These are phyloP conservation scores for Naganishia antarctica DNA, from an alignment of 768 basidiomycete species.

Conservation along the genomic window DNA sequence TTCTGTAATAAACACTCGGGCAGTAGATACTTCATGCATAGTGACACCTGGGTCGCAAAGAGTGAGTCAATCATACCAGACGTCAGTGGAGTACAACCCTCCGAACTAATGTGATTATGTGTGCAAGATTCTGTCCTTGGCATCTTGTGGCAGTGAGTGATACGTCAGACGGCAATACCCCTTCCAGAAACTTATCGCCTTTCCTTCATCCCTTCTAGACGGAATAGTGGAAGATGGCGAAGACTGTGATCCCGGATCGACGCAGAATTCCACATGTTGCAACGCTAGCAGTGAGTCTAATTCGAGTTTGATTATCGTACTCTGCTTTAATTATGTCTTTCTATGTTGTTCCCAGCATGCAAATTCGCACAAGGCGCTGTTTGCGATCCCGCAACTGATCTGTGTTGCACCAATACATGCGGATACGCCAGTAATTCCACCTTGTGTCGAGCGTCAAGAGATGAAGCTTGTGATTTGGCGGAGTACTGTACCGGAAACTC, in stretches of 20 bases:
- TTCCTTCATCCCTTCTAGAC: conserved; percentile 35
- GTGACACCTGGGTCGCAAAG: conserved; percentile 56
- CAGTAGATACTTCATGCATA: conserved; percentile 64
- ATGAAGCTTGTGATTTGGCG: conserved; percentile 63
- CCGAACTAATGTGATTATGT: background rate
- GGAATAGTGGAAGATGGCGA: conserved; percentile 58
- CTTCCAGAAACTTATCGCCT: too few species aligned
- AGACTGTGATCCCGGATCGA: conserved; percentile 73
- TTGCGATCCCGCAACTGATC: conserved; percentile 70
- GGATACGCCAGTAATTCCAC: conserved; percentile 59
- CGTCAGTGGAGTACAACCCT: background rate
- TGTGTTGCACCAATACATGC: conserved; percentile 70
- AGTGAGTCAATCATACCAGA: background rate
- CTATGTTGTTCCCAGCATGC: conserved; percentile 46
- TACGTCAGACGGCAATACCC: too few species aligned
- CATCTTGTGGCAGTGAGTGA: conserved; percentile 49
- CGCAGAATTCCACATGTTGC: conserved; percentile 62
- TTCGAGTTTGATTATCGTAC: too few species aligned
- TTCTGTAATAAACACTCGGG: conserved; percentile 58
- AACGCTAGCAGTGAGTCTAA: conserved; percentile 56
- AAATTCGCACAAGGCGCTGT: conserved; percentile 62
- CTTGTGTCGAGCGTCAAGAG: conserved; percentile 67
- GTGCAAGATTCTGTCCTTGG: background rate
- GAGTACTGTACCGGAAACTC: conserved; percentile 74
- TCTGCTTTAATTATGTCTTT: too few species aligned